Evolutionary conservation across 2,329 filamentous ascomycete species (phyloP).

Genomic region (Colletotrichum eleusines): DNA sequence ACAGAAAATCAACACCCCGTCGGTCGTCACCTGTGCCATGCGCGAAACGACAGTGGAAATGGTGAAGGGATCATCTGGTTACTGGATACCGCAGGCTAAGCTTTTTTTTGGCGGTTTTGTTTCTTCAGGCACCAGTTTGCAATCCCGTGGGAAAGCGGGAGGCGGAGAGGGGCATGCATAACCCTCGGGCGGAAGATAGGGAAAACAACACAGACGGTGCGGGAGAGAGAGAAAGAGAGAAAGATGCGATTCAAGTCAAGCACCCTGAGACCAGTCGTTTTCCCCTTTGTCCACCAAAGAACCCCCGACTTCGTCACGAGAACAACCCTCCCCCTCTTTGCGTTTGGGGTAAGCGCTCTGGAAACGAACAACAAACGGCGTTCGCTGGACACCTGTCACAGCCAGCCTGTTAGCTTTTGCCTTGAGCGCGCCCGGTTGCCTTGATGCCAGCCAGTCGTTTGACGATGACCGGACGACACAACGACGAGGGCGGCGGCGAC

Average conservation of each 20-base stretch:
- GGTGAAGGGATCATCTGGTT: slow-evolving; percentile 34
- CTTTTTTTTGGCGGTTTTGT: slow-evolving; percentile 39
- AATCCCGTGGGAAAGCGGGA: slow-evolving; percentile 23
- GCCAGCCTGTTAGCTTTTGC: slow-evolving; percentile 16
- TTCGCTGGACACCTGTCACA: slow-evolving; percentile 32
- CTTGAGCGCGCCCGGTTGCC: slow-evolving; percentile 9
- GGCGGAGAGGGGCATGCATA: slow-evolving; percentile 11
- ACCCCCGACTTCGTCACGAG: slow-evolving; percentile 27
- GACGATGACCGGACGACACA: slow-evolving; percentile 19
- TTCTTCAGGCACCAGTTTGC: slow-evolving; percentile 13
- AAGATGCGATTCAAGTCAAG: slow-evolving; percentile 19
- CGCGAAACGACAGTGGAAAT: slow-evolving; percentile 3
- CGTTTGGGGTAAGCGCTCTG: slow-evolving; percentile 38
- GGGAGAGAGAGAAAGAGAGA: background rate
- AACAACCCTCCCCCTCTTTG: slow-evolving; percentile 15
- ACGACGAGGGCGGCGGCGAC: slow-evolving; percentile 12
- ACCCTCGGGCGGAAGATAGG: background rate
- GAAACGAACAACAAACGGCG: slow-evolving; percentile 17
- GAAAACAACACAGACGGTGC: background rate
- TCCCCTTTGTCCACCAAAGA: slow-evolving; percentile 26
- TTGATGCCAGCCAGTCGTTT: slow-evolving; percentile 33
- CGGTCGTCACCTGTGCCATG: slow-evolving; percentile 23
- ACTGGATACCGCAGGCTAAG: slow-evolving; percentile 33
- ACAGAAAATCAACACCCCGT: slow-evolving; percentile 35
- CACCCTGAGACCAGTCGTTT: slow-evolving; percentile 35